Conservation (phyloP, 805 yeast genomes). For the Hanseniaspora nectarophila region DNA sequence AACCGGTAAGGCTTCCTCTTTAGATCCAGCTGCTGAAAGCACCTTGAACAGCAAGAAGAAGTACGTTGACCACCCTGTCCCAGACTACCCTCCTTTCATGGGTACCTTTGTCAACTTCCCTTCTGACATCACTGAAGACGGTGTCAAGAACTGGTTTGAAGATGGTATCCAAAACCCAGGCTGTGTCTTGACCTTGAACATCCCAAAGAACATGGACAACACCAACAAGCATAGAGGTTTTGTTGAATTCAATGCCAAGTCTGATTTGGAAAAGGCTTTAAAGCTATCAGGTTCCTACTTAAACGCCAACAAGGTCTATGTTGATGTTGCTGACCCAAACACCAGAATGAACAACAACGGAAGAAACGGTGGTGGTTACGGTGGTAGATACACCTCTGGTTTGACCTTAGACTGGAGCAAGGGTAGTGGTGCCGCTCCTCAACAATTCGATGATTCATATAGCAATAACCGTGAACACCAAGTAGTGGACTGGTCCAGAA, state of each 20-base stretch:
- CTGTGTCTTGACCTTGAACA: constrained; percentile 50
- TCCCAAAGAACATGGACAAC: constrained; percentile 54
- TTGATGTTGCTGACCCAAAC: constrained; percentile 70
- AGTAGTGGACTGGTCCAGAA: constrained; percentile 6
- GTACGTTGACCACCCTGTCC: constrained; percentile 59
- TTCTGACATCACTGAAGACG: constrained; percentile 62
- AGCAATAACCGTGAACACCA: neutral
- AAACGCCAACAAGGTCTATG: constrained; percentile 57
- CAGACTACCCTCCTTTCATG: constrained; percentile 81
- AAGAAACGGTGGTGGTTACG: constrained; percentile 33
- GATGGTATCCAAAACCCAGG: constrained; percentile 40
- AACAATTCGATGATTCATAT: constrained; percentile 17
- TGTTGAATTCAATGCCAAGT: constrained; percentile 67
- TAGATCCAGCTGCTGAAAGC: constrained; percentile 29
- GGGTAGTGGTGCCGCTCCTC: constrained; percentile 14
- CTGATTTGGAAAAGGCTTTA: constrained; percentile 63
- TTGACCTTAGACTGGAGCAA: constrained; percentile 9
- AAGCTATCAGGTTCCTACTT: constrained; percentile 56
- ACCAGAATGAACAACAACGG: constrained; percentile 27
- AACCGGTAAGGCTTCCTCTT: constrained; percentile 26
- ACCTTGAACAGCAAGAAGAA: constrained; percentile 36
- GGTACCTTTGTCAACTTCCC: constrained; percentile 84
- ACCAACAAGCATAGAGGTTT: constrained; percentile 80
- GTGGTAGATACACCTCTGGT: constrained; percentile 34
- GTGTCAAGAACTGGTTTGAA: constrained; percentile 49